Evolutionary conservation across 179 eudicot genomes (phyloP), one percentile per base, ranked within the genome.

Genomic region (Dionaea muscipula): DNA sequence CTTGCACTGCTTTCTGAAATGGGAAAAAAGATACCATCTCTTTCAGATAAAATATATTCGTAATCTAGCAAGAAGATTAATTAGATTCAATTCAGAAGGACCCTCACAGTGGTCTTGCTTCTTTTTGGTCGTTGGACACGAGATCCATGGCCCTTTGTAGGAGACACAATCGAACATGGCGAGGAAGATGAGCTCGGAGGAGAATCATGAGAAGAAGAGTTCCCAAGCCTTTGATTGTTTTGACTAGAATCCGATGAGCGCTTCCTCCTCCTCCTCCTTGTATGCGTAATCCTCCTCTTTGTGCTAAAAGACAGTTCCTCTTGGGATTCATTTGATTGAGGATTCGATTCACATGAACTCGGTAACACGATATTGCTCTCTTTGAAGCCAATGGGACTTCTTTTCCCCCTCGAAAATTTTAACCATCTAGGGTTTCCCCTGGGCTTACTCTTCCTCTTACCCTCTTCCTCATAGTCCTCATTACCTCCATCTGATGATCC

Each of bases 1-100:
- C 56, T 47, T 59, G 53, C 26, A 23, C 56, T 23, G 60, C 61
- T 23, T 58, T 68, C 95, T 85, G 77, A 26, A 53, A 51, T 28
- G 37, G 41, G 18, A 33, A 27, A 17, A 28, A 17, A 35, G 12
- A 27, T n/a, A 19, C 31, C 27, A 12, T 52, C 39, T 67, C n/a
- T n/a, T n/a, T n/a, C n/a, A n/a, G n/a, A n/a, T 38, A 44, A 47
- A 37, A 59, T 37, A 24, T 23, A 35, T 21, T 16, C 51, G 19
- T 7, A 4, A 2, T 33, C 15, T 25, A 28, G 23, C 35, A 63
- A 49, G 24, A 41, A 40, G 14, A 37, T n/a, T n/a, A n/a, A n/a
- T n/a, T n/a, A n/a, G n/a, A 15, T 45, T 10, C 25, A 10, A 26
- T 2, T 24, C 21, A n/a, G 26, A 45, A 48, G 13, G 36, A 46